Percentiles rank a stretch among this genome's conserved stretches.
Evolutionary conservation across 2,329 filamentous ascomycete species (phyloP).

Genomic region (Seiridium unicorne): DNA sequence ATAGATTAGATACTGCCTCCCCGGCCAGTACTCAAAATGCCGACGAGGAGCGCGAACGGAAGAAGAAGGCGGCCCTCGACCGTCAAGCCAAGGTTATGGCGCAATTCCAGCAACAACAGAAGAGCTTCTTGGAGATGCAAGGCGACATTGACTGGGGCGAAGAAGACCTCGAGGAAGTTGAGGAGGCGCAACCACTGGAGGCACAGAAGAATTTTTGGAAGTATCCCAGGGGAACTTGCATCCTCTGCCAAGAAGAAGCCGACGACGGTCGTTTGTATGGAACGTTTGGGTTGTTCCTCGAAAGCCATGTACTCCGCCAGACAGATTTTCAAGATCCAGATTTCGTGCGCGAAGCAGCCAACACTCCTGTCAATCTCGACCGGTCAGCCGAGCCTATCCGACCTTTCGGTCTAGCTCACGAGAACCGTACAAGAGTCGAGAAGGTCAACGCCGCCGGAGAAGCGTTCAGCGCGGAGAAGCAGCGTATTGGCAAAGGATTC

Average conservation of each 20-base stretch:
- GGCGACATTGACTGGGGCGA: slow-evolving; percentile 87
- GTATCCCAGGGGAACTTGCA: slow-evolving; percentile 90
- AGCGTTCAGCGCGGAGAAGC: slow-evolving; percentile 69
- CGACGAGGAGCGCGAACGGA: slow-evolving; percentile 74
- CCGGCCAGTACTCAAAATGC: slow-evolving; percentile 66
- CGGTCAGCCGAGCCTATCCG: slow-evolving; percentile 78
- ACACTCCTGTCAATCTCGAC: slow-evolving; percentile 80
- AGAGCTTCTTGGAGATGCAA: slow-evolving; percentile 88
- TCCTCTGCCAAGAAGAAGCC: slow-evolving; percentile 93
- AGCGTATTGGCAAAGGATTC: slow-evolving; percentile 88
- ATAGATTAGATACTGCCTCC: slow-evolving; percentile 78
- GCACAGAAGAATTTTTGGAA: slow-evolving; percentile 78
- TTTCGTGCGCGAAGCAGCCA: slow-evolving; percentile 78
- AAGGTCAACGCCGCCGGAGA: slow-evolving; percentile 74
- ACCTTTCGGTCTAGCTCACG: slow-evolving; percentile 86
- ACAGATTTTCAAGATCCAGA: slow-evolving; percentile 81
- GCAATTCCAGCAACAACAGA: slow-evolving; percentile 96
- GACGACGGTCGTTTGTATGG: slow-evolving; percentile 87
- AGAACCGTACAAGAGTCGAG: slow-evolving; percentile 75
- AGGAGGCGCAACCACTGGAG: slow-evolving; percentile 55
- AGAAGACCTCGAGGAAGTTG: slow-evolving; percentile 73
- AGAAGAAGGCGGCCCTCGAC: slow-evolving; percentile 87
- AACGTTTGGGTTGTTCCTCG: slow-evolving; percentile 85
- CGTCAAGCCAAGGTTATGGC: slow-evolving; percentile 95
- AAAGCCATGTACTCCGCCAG: slow-evolving; percentile 83